These are phyloP conservation scores for Yamadazyma sp. DNA, from an alignment of 805 yeast genomes.

Conservation along the genomic window DNA sequence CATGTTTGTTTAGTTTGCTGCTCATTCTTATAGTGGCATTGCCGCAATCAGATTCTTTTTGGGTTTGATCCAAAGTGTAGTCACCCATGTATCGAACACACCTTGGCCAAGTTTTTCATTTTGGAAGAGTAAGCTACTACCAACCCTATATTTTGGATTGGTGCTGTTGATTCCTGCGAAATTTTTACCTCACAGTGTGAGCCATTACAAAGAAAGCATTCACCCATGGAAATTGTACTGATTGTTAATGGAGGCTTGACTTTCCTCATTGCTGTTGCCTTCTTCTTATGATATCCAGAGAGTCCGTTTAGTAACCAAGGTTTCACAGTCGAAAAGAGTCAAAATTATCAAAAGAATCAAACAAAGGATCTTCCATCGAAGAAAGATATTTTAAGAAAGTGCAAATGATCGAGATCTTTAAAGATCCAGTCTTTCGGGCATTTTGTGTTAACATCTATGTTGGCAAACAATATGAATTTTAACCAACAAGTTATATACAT, in stretches of 20 bases:
- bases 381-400: constrained; percentile 44
- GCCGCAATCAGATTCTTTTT: too few species aligned
- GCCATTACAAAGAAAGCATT: too few species aligned
- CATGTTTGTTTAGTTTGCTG: too few species aligned
- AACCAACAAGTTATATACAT: constrained; percentile 8
- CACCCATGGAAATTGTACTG: constrained; percentile 61
- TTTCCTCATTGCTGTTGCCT: constrained; percentile 47
- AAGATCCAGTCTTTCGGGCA: constrained; percentile 33
- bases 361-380: constrained; percentile 29
- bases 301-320: constrained; percentile 36
- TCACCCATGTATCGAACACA: constrained; percentile 38
- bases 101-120: constrained; percentile 27
- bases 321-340: constrained; percentile 36
- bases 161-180: constrained; percentile 26
- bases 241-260: constrained; percentile 60
- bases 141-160: constrained; percentile 30
- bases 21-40: too few species aligned
- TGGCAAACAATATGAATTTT: constrained; percentile 9
- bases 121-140: constrained; percentile 23
- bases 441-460: constrained; percentile 13
- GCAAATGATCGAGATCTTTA: constrained; percentile 48
- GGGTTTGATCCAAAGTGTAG: too few species aligned
- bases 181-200: constrained; percentile 27
- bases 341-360: constrained; percentile 40
- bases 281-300: constrained; percentile 45